Evolutionary conservation across 2,329 filamentous ascomycete genomes (phyloP), one percentile per base, ranked within the genome.

Genomic region (Xylaria polymorpha): DNA sequence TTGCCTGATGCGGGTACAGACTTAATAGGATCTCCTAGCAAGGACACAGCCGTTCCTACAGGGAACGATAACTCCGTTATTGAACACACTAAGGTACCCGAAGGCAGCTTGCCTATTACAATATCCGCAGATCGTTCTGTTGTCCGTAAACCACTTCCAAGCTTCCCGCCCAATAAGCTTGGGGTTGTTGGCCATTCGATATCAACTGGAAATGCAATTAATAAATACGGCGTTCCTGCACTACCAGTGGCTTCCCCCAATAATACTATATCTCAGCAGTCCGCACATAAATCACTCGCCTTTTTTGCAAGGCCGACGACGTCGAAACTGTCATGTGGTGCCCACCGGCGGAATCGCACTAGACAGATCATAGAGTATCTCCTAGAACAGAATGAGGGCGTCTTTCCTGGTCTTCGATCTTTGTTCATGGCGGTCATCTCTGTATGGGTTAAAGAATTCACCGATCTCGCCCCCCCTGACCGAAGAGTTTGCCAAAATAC

Each of bases 351-450:
- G 10, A 75, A 79, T 7, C 80, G 82, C 44, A 77, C 79, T 2
- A 76, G 76, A n/a, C 79, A 81, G 57, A 81, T 85, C 57, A 78
- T 85, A 51, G 72, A 79, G 14, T 80, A 83, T 67, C 77, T 85
- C 10, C 76, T 86, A 14, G 75, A 79, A 48, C 74, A 76, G 32
- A 83, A 80, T 53, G 74, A 75, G 1, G 86, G 86, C 0, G 83
- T 85, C 1, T 85, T 88, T 53, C 85, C 87, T 1, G 84, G 85
- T 18, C 85, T 85, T 29, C 80, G 82, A 48, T 79, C 84, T 3
- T 76, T 88, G 4, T 87, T 85, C 79, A 82, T 84, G 66, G 83
- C 83, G 1, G 74, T 87, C 4, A 79, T 81, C 15, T 79, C 79
- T 10, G 76, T 83, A 8, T 89, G 86, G 82, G 75, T 79, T 10